A percentile compares a stretch with the other conserved stretches of the same genome.
Evolutionary conservation across 805 yeast genomes (phyloP).

Genomic region (Scheffersomyces spartinae): DNA sequence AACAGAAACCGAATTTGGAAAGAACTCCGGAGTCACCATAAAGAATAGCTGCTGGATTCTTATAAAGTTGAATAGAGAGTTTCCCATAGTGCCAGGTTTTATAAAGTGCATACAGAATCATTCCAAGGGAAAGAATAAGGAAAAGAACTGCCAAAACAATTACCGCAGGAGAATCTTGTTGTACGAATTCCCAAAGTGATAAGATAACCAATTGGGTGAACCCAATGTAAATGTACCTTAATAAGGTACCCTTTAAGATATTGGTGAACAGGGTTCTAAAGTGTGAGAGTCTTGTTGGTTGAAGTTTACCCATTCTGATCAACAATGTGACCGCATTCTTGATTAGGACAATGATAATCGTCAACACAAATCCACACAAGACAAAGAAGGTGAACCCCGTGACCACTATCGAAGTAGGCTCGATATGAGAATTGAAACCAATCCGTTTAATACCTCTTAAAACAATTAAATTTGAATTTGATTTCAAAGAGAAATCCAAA

Average conservation of each 20-base stretch:
- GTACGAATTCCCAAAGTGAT: constrained; percentile 80
- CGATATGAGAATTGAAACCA: constrained; percentile 67
- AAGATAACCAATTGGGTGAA: constrained; percentile 71
- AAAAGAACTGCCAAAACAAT: constrained; percentile 70
- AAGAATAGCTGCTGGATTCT: constrained; percentile 79
- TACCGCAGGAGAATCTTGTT: constrained; percentile 78
- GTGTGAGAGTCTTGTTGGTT: constrained; percentile 32
- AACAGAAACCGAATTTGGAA: constrained; percentile 77
- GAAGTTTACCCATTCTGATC: constrained; percentile 37
- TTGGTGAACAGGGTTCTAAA: constrained; percentile 45
- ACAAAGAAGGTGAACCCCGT: constrained; percentile 85
- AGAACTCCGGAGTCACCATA: constrained; percentile 68
- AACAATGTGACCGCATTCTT: constrained; percentile 40
- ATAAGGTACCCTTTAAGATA: constrained; percentile 66
- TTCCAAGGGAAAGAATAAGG: constrained; percentile 45
- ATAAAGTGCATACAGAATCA: constrained; percentile 55
- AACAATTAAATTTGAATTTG: constrained; percentile 51
- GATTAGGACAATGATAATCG: constrained; percentile 44
- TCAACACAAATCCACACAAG: constrained; percentile 61
- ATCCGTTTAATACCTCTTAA: constrained; percentile 81
- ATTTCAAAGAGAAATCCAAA: constrained; percentile 28
- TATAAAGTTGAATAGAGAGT: constrained; percentile 43
- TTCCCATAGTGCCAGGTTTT: constrained; percentile 56
- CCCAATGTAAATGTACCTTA: constrained; percentile 74
- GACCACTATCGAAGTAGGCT: constrained; percentile 69